A percentile compares a stretch with the other conserved stretches of the same genome.
Conservation (phyloP, 768 basidiomycete species). For the Suillus decipiens region DNA sequence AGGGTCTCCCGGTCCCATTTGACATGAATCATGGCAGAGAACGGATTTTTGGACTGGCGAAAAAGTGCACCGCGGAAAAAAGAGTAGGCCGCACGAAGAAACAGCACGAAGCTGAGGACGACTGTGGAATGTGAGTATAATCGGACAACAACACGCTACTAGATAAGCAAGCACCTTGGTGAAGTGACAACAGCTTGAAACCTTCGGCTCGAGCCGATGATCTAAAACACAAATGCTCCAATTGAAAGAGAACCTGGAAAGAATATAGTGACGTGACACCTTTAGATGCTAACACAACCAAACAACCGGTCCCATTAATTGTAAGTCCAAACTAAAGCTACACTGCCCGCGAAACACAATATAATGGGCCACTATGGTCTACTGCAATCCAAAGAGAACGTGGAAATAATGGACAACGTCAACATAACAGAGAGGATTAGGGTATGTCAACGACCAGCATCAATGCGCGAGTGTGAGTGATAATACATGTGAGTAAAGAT, state of each 20-base stretch:
- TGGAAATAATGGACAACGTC: slow-evolving; percentile 1
- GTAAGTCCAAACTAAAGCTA: slow-evolving; percentile 9
- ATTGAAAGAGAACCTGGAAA: background rate
- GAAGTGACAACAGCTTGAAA: slow-evolving; percentile 32
- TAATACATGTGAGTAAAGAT: slow-evolving; percentile 7
- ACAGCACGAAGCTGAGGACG: slow-evolving; percentile 37
- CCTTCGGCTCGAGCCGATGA: slow-evolving; percentile 9
- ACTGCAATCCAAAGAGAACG: background rate
- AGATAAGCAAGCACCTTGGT: slow-evolving; percentile 20
- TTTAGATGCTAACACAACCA: background rate
- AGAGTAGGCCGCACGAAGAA: slow-evolving; percentile 28
- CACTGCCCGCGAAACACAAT: slow-evolving; percentile 5
- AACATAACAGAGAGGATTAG: background rate
- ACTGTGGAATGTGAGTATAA: slow-evolving; percentile 16
- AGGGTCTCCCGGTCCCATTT: slow-evolving; percentile 55
- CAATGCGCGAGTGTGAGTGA: slow-evolving; percentile 1
- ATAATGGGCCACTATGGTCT: background rate
- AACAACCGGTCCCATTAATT: background rate
- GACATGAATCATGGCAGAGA: slow-evolving; percentile 41
- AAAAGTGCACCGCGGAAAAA: slow-evolving; percentile 17
- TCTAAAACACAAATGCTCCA: background rate
- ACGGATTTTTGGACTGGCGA: slow-evolving; percentile 10
- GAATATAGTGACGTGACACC: background rate
- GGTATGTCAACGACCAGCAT: slow-evolving; percentile 8
- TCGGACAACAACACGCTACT: slow-evolving; percentile 6